Conservation (phyloP, 176 grass and related monocot genomes). For the Aegilops longissima region DNA sequence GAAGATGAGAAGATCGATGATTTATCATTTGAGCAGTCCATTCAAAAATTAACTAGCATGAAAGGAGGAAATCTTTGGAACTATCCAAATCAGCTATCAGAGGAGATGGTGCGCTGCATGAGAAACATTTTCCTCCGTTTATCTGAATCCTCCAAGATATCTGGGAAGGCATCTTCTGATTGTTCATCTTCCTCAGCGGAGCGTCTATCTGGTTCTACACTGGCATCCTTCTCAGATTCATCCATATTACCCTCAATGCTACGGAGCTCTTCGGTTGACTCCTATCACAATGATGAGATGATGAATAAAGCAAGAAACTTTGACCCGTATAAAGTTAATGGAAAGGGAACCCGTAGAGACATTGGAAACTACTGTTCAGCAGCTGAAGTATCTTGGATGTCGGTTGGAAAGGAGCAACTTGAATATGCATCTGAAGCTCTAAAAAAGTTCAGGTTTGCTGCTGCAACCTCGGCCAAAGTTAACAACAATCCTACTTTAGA, state of each 20-base stretch:
- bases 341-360: constrained; percentile 64
- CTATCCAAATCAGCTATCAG: constrained; percentile 83
- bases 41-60: constrained; percentile 55
- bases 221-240: constrained; percentile 75
- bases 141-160: constrained; percentile 80
- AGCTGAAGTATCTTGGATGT: constrained; percentile 96
- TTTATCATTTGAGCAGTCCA: constrained; percentile 53
- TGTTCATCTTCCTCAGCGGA: constrained; percentile 73
- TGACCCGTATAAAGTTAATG: constrained; percentile 87
- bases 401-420: constrained; percentile 91
- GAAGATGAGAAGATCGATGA: constrained; percentile 45
- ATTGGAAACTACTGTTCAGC: constrained; percentile 70
- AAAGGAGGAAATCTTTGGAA: constrained; percentile 67
- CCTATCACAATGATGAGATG: constrained; percentile 37
- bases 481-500: neutral
- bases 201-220: constrained; percentile 60
- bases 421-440: constrained; percentile 95
- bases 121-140: constrained; percentile 93
- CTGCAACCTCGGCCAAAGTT: constrained; percentile 9
- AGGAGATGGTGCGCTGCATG: constrained; percentile 99
- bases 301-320: constrained; percentile 47
- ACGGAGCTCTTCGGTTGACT: constrained; percentile 61
- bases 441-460: constrained; percentile 89
- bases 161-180: constrained; percentile 54
- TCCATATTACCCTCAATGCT: constrained; percentile 57